phyloP scores from a whole-genome alignment of 495 filamentous ascomycete species.

The Annulohypoxylon maeteangense region DNA sequence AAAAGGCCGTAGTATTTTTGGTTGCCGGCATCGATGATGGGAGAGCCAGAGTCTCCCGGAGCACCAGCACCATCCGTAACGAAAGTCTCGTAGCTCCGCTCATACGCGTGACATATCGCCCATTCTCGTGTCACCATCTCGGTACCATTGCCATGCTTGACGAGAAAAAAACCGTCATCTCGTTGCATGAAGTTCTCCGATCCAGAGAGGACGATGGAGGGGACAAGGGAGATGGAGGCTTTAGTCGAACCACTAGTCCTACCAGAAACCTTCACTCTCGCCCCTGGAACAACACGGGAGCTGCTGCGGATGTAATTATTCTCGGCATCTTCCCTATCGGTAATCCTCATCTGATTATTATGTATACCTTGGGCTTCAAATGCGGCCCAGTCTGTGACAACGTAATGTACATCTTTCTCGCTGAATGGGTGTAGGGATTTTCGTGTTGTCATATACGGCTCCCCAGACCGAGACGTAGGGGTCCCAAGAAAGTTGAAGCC shows the following conservation, averaged over 20 bases:
- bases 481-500: neutral
- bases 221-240: neutral
- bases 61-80: too few relatives aligned
- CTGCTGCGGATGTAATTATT: neutral
- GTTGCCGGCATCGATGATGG: neutral
- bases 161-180: too few relatives aligned
- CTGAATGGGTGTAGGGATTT: neutral
- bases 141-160: neutral
- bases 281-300: neutral
- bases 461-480: neutral
- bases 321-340: neutral
- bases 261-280: neutral
- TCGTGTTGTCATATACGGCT: neutral
- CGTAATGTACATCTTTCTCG: neutral
- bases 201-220: neutral
- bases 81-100: too few relatives aligned
- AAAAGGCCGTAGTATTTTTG: neutral
- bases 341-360: neutral
- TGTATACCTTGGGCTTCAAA: neutral
- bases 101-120: neutral
- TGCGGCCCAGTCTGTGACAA: neutral
- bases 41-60: neutral
- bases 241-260: neutral
- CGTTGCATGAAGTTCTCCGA: too few relatives aligned
- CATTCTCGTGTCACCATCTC: neutral